These are phyloP conservation scores for Musa troglodytarum DNA, from an alignment of 176 grass and related monocot genomes.

Conservation along the genomic window DNA sequence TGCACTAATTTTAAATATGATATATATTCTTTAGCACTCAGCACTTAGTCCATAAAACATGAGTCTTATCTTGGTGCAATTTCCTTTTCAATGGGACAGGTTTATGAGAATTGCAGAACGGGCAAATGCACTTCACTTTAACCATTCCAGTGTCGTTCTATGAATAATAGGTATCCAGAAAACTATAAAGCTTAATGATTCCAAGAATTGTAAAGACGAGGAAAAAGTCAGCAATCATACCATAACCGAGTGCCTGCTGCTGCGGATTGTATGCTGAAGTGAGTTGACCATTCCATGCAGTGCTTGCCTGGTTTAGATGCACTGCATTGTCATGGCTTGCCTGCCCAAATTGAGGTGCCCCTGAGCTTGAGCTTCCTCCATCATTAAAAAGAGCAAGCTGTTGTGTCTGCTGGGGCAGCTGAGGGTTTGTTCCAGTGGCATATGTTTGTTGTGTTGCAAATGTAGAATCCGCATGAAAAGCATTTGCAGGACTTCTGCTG, in stretches of 20 bases:
- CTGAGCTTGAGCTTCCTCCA: constrained; percentile 22
- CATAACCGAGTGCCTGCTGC: constrained; percentile 41
- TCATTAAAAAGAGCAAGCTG: constrained; percentile 41
- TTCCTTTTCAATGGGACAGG: too few species aligned
- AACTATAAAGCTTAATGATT: not conserved
- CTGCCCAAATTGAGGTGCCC: constrained; percentile 19
- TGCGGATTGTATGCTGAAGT: constrained; percentile 24
- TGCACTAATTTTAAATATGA: too few species aligned
- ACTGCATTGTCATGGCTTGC: constrained; percentile 36
- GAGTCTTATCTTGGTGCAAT: too few species aligned
- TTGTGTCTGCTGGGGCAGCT: constrained; percentile 34
- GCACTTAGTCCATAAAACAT: too few species aligned
- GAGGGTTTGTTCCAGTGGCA: constrained; percentile 1
- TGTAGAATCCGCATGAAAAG: constrained; percentile 35
- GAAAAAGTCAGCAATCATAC: constrained; percentile 26
- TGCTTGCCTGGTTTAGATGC: constrained; percentile 27
- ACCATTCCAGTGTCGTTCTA: too few species aligned
- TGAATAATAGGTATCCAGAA: not conserved
- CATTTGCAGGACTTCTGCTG: constrained; percentile 27
- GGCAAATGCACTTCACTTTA: not conserved
- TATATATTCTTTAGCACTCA: too few species aligned
- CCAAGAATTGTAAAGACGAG: not conserved
- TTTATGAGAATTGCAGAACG: not conserved
- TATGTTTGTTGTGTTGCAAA: constrained; percentile 44
- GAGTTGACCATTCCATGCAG: constrained; percentile 45